Evolutionary conservation across 2,329 filamentous ascomycete species (phyloP), one percentile per base, ranked within the genome.

Genomic region (Penicillium sp.): DNA sequence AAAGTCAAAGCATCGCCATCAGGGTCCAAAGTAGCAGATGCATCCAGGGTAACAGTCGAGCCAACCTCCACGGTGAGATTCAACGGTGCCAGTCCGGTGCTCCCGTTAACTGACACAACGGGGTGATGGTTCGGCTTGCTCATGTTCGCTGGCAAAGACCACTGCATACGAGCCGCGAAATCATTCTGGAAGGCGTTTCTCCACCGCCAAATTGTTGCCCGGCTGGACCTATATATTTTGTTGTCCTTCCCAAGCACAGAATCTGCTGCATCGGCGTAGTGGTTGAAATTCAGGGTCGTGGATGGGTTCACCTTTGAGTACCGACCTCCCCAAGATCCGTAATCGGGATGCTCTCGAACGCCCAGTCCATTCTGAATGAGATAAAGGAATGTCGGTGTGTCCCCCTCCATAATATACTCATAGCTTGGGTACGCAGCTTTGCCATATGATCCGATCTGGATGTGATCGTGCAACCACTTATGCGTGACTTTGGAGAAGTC

Each of bases 201-300:
- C 80, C 79, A 82, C n/a, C 79, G 68, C 79, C 79, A 81, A 29
- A 81, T 76, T 0, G 76, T 79, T 2, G 78, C 77, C 21, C 79
- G 74, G 45, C 77, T 80, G 34, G 65, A 68, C 31, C 62, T 61
- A 50, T 68, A 65, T 2, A 47, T 64, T 28, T 63, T 58, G 4
- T 69, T 67, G 52, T 74, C 62, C 12, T 53, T 23, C 3, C 73
- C 73, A n/a, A 66, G 48, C 5, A 72, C 70, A 1, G 55, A 54
- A 53, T 77, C 74, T 2, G 60, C 55, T 0, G 66, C 61, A 54
- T 76, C 73, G 15, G 59, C 64, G 45, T 64, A 74, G 44, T 67
- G 62, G 7, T 52, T 57, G 38, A 47, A 46, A 49, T 44, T 36
- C 66, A 67, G 15, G 58, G 58, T 18, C 59, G 57, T 21, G 44